Conservation (phyloP, 768 basidiomycete species). For the Pholiota conissans region DNA sequence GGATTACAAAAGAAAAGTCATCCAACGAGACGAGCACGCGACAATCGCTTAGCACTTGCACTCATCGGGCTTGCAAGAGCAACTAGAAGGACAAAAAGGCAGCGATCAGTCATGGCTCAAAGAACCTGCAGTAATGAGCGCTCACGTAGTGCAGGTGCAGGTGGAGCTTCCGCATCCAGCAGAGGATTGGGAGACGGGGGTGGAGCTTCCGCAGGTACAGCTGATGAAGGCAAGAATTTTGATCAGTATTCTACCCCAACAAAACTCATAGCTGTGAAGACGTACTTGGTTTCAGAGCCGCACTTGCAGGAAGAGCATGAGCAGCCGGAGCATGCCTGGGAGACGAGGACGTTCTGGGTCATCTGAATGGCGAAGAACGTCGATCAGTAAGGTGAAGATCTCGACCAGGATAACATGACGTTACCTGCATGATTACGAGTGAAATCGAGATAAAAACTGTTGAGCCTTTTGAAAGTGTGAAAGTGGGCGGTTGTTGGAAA, state of each 20-base stretch:
- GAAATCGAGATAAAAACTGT: too few species aligned
- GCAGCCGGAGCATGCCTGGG: constrained; percentile 1
- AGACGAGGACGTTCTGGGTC: not conserved
- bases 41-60: constrained; percentile 3
- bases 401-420: too few species aligned
- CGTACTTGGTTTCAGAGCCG: constrained; percentile 10
- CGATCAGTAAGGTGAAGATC: not conserved
- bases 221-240: not conserved
- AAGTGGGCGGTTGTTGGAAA: too few species aligned
- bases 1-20: too few species aligned
- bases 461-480: too few species aligned
- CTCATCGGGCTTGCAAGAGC: constrained; percentile 3
- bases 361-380: not conserved
- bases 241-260: too few species aligned
- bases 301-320: constrained; percentile 8
- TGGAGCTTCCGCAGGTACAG: constrained; percentile 6
- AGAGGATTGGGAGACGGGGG: constrained; percentile 3
- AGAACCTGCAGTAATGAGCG: too few species aligned
- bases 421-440: not conserved
- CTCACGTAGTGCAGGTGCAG: constrained; percentile 5
- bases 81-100: not conserved
- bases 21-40: too few species aligned
- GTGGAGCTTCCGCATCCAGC: constrained; percentile 6
- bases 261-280: too few species aligned
- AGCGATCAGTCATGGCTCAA: too few species aligned